Evolutionary conservation across 805 yeast species (phyloP).

Genomic region (Yamadazyma ubonensis): DNA sequence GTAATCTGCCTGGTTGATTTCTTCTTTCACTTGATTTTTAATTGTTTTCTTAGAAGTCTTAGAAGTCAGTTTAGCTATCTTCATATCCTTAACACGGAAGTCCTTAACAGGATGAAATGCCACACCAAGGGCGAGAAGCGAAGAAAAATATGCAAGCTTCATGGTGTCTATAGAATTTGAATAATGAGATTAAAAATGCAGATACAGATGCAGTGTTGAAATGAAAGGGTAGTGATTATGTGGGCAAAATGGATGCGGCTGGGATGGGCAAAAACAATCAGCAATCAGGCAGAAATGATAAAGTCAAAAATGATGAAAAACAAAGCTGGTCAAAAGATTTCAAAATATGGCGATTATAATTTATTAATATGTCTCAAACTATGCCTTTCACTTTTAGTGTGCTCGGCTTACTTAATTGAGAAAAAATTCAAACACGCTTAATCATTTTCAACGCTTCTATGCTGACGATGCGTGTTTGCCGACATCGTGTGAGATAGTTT

Average conservation of each 20-base stretch:
- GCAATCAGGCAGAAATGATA: too few relatives aligned
- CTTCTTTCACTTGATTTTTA: not conserved
- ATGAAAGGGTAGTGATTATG: not conserved
- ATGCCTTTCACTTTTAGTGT: too few relatives aligned
- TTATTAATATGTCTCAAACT: too few relatives aligned
- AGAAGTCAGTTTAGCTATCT: slow-evolving; percentile 2
- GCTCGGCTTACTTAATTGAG: slow-evolving; percentile 3
- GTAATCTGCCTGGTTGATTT: slow-evolving; percentile 2
- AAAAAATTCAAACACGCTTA: slow-evolving; percentile 7
- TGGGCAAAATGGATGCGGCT: too few relatives aligned
- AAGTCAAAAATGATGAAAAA: too few relatives aligned
- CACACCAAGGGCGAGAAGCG: slow-evolving; percentile 2
- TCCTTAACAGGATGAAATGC: slow-evolving; percentile 20
- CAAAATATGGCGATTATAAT: too few relatives aligned
- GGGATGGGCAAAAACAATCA: too few relatives aligned
- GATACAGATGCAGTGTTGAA: not conserved
- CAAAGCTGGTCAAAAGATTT: too few relatives aligned
- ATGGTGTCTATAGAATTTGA: not conserved
- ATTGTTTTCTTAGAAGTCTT: slow-evolving; percentile 1
- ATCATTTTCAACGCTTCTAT: not conserved
- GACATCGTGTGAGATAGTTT: not conserved
- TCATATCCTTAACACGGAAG: slow-evolving; percentile 17
- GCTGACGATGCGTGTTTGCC: slow-evolving; percentile 1
- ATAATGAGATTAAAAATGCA: not conserved
- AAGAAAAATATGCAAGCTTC: slow-evolving; percentile 4